These are phyloP conservation scores for Lathyrus oleraceus DNA, from an alignment of 306 rosid genomes.

Conservation along the genomic window DNA sequence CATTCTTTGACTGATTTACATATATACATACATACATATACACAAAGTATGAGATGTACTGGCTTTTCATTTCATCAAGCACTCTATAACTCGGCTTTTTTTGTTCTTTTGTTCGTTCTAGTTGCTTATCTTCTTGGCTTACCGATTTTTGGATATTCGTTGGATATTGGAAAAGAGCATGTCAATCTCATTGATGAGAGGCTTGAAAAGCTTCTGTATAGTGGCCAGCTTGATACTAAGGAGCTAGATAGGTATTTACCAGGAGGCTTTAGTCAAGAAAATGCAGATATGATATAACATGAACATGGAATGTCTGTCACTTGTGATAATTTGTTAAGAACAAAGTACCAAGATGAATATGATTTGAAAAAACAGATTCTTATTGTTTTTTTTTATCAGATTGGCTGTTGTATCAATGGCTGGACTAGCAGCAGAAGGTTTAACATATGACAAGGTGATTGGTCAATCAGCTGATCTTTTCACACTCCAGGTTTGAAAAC, in stretches of 20 bases:
- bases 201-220: slow-evolving; percentile 80
- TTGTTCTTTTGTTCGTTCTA: slow-evolving; percentile 34
- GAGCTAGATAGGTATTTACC: slow-evolving; percentile 71
- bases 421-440: slow-evolving; percentile 89
- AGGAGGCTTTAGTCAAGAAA: background rate
- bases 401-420: slow-evolving; percentile 95
- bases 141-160: slow-evolving; percentile 77
- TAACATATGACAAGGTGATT: slow-evolving; percentile 83
- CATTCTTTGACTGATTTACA: background rate
- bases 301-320: background rate
- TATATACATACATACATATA: background rate
- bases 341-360: slow-evolving; percentile 11
- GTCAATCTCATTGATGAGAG: slow-evolving; percentile 88
- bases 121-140: slow-evolving; percentile 89
- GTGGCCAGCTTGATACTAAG: slow-evolving; percentile 87
- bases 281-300: background rate
- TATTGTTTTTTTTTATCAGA: slow-evolving; percentile 36
- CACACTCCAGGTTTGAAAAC: slow-evolving; percentile 57
- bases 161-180: slow-evolving; percentile 95
- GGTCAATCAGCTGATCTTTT: slow-evolving; percentile 86
- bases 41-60: slow-evolving; percentile 12
- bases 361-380: background rate
- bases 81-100: slow-evolving; percentile 5
- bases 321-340: slow-evolving; percentile 5
- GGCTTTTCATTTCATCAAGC: slow-evolving; percentile 1